Evolutionary conservation across 176 grass and related monocot species (phyloP).

Genomic region (Lolium perenne): DNA sequence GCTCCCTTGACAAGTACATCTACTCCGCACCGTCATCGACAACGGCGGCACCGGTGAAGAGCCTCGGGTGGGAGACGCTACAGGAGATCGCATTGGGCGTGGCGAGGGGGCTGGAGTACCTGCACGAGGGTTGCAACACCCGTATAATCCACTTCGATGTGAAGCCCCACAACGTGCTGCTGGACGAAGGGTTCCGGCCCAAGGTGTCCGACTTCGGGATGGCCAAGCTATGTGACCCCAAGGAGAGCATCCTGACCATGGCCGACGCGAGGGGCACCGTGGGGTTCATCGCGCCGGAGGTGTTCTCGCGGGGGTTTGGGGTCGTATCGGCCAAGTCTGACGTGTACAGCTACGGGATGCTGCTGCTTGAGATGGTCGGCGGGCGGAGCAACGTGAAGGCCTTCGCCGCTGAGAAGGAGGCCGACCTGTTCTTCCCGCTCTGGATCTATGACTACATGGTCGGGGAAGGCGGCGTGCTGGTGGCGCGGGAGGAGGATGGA

Average conservation of each 20-base stretch:
- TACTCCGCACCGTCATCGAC: not conserved
- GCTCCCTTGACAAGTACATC: constrained; percentile 70
- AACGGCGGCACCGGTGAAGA: not conserved
- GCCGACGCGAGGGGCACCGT: constrained; percentile 66
- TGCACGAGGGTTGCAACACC: constrained; percentile 64
- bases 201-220: constrained; percentile 77
- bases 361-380: constrained; percentile 68
- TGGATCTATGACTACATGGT: constrained; percentile 70
- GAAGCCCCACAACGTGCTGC: constrained; percentile 73
- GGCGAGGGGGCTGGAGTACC: constrained; percentile 67
- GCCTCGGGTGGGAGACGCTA: constrained; percentile 45
- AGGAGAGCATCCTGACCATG: constrained; percentile 59
- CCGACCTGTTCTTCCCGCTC: constrained; percentile 64
- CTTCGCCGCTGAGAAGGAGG: not conserved
- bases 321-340: constrained; percentile 63
- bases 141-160: constrained; percentile 87
- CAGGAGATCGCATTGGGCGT: constrained; percentile 58
- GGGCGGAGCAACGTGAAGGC: constrained; percentile 52
- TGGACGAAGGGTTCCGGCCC: constrained; percentile 49
- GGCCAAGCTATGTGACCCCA: constrained; percentile 60
- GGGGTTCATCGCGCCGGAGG: constrained; percentile 81
- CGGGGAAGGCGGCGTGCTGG: constrained; percentile 22
- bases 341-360: constrained; percentile 75
- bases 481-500: not conserved
- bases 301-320: constrained; percentile 64